Evolutionary conservation across 2,329 filamentous ascomycete species (phyloP), one percentile per base, ranked within the genome.

Genomic region (Pseudogymnoascus destructans): DNA sequence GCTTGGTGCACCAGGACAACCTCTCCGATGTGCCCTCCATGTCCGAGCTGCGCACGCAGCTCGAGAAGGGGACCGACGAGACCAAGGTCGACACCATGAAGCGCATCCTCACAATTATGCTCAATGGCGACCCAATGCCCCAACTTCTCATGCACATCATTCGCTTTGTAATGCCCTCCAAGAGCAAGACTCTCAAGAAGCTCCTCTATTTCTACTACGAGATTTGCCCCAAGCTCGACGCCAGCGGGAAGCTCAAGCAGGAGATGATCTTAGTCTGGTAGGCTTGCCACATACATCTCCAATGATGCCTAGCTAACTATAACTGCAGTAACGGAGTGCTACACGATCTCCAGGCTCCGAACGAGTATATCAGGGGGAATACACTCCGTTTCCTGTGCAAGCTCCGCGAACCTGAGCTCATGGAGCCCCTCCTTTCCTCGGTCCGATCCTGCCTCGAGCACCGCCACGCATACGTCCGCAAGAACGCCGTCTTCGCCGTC

Each of bases 261-360:
- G 93, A 98, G 76, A 97, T 96, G 89, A 98, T 98, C 72, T 76
- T 98, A 69, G 93, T 98, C 67, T 98, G 93, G 92, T 96, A 78
- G 71, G 72, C 2, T 36, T 3, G 5, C 32, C 11, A 13, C 32
- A n/a, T 13, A 33, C 32, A 33, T 33, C 10, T 17, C 3, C 35
- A 38, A 38, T 38, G 17, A 19, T 40, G 2, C 10, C 32, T 30
- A 30, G 27, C 46, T 58, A 62, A 57, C 61, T 33, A 33, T 55
- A 33, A 30, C 62, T 46, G 57, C 67, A 96, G 92, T 74, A 98
- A 98, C 73, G 93, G 93, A 64, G 97, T 98, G 69, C 86, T 92
- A 69, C 95, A 97, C 73, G 93, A 98, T 70, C 79, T 98, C 61
- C 92, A 97, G 71, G 92, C 96, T 68, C 85, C 93, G 59, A 97